Base-by-base conservation (phyloP, 768 basidiomycete species). In the Lactifluus piperatus region DNA sequence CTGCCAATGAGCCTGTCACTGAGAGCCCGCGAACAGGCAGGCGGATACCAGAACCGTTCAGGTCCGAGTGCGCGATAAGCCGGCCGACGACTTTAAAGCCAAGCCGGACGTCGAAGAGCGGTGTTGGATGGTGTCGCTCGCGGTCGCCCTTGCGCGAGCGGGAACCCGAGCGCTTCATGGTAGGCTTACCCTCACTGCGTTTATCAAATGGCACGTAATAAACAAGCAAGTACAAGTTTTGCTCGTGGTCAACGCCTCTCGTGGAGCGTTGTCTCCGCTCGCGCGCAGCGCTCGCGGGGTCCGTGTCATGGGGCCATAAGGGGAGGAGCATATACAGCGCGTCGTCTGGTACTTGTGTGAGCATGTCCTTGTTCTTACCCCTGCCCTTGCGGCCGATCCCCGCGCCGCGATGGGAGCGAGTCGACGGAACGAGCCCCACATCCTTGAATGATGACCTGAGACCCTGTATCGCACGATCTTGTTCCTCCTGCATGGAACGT, bases 261-360 rank as follows among this genome's bases (percentile, higher is more conserved):
- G 47, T 56, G 26, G n/a, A 54, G 14, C 16, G 65, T 50, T 48
- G 68, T 63, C 49, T 66, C 64, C 10, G 49, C 56, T 34, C 54
- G 10, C 30, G 53, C 54, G 63, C 55, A 14, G 67, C 60, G 54
- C 67, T 65, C 29, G 36, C 65, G 0, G 79, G 67, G 68, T 88
- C 87, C 1, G 81, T 87, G 64, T 87, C 85, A 18, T 84, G 80
- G 9, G 85, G 82, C 88, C 89, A 92, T n/a, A 92, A 75, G 16
- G 90, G 90, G 18, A 92, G 75, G 26, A 91, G 77, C 90, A 92
- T 91, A 69, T 85, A 89, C 52, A 91, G 74, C 24, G 81, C 81
- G 14, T 91, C 87, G 5, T 79, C 71, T 0, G 85, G 85, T 37
- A 91, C 76, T 34, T 81, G 74, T 34, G 79, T 76, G 56, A 89